Evolutionary conservation across 768 basidiomycete species (phyloP).

Genomic region (Tulasnella sp.): DNA sequence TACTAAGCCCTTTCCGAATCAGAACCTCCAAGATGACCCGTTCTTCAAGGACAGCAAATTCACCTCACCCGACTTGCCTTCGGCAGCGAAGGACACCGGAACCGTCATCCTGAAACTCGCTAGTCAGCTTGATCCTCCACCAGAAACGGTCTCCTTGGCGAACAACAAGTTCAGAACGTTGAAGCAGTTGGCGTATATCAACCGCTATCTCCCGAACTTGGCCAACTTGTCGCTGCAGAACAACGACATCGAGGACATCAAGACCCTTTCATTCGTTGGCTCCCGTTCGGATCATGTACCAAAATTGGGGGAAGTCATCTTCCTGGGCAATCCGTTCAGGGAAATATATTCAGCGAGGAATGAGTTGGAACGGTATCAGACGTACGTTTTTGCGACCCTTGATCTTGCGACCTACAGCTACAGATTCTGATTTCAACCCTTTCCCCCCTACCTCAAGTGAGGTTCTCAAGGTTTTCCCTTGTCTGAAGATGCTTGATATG

Average conservation of each 20-base stretch:
- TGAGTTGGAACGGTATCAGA: neutral
- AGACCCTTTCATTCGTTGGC: constrained; percentile 61
- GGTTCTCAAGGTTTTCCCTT: constrained; percentile 57
- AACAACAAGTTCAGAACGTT: constrained; percentile 63
- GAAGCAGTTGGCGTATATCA: constrained; percentile 49
- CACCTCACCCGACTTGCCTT: constrained; percentile 57
- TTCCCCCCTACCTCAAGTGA: neutral
- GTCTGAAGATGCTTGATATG: constrained; percentile 76
- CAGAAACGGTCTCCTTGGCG: constrained; percentile 73
- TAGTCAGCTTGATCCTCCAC: constrained; percentile 64
- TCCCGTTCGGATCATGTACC: neutral
- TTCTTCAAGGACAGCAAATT: constrained; percentile 65
- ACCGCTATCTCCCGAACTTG: constrained; percentile 69
- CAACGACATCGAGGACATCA: constrained; percentile 58
- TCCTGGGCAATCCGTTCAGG: constrained; percentile 68
- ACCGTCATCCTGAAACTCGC: constrained; percentile 88
- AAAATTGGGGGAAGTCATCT: constrained; percentile 56
- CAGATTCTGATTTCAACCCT: neutral
- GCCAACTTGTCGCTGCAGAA: constrained; percentile 73
- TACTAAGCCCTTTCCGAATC: constrained; percentile 10
- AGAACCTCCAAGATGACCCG: constrained; percentile 76
- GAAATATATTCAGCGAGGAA: neutral
- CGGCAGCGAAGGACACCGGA: constrained; percentile 46
- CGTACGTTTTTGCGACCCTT: neutral
- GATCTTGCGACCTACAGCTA: neutral